These are phyloP conservation scores for Ophiostoma piceae DNA, from an alignment of 2,329 filamentous ascomycete genomes.

Conservation along the genomic window DNA sequence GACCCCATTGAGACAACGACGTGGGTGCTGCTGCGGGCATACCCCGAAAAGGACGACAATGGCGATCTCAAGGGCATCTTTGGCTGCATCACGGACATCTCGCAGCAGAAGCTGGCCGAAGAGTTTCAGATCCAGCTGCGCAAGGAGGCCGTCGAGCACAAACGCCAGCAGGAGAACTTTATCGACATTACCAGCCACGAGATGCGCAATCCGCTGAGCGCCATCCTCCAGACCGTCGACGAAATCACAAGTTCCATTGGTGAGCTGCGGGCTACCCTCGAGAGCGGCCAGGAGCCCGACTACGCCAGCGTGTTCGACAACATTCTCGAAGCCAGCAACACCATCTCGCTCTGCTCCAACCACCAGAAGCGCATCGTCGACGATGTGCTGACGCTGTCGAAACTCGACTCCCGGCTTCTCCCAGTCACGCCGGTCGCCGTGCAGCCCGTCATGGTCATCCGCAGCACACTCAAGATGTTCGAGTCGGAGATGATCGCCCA, in stretches of 20 bases:
- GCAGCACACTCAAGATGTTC: slow-evolving; percentile 69
- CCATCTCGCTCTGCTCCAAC: slow-evolving; percentile 72
- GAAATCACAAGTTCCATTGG: slow-evolving; percentile 56
- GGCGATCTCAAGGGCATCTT: slow-evolving; percentile 69
- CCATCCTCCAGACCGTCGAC: slow-evolving; percentile 70
- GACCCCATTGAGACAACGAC: slow-evolving; percentile 38
- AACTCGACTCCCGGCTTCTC: slow-evolving; percentile 69
- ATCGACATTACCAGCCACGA: slow-evolving; percentile 71
- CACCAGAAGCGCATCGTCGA: slow-evolving; percentile 75
- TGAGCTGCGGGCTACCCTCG: slow-evolving; percentile 34
- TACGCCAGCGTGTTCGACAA: slow-evolving; percentile 44
- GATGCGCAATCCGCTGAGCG: slow-evolving; percentile 70
- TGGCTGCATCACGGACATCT: slow-evolving; percentile 79
- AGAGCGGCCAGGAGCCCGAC: background rate
- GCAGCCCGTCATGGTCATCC: slow-evolving; percentile 60
- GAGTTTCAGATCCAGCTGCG: slow-evolving; percentile 71
- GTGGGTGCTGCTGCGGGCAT: slow-evolving; percentile 73
- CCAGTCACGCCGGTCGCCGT: slow-evolving; percentile 65
- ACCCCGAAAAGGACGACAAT: slow-evolving; percentile 61
- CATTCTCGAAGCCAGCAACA: slow-evolving; percentile 71
- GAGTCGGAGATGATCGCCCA: slow-evolving; percentile 68
- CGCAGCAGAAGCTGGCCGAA: slow-evolving; percentile 78
- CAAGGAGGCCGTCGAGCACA: slow-evolving; percentile 75
- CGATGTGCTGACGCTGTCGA: slow-evolving; percentile 65
- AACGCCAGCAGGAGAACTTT: slow-evolving; percentile 66